phyloP scores from a whole-genome alignment of 2,329 filamentous ascomycete species.

The Fusarium xylarioides region DNA sequence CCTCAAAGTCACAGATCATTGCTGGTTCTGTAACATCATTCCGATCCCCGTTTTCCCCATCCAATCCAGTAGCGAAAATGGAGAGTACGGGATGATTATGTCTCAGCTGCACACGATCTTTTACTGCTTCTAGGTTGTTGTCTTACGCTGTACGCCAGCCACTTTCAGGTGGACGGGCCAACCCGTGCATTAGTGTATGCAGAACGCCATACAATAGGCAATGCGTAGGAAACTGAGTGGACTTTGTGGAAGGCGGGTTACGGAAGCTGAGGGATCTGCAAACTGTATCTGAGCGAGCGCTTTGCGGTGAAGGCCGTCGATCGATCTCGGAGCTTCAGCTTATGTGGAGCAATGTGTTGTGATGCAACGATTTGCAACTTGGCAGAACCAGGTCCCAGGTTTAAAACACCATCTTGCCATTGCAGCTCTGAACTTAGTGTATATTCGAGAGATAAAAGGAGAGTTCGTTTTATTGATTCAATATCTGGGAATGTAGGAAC shows the following conservation, averaged over 20 bases:
- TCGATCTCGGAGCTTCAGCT: background rate
- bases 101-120: background rate
- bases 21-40: background rate
- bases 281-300: background rate
- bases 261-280: background rate
- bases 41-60: background rate
- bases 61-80: background rate
- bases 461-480: background rate
- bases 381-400: background rate
- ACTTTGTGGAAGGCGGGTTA: background rate
- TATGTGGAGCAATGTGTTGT: background rate
- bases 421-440: background rate
- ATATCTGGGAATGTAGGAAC: fast-evolving
- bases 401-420: no score
- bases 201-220: background rate
- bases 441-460: fast-evolving
- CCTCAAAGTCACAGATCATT: background rate
- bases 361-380: background rate
- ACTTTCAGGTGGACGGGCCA: background rate
- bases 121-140: background rate
- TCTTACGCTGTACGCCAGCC: background rate
- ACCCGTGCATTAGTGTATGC: background rate
- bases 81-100: background rate
- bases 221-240: background rate
- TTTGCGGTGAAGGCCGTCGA: background rate